Evolutionary conservation across 2,329 filamentous ascomycete genomes (phyloP), one percentile per base, ranked within the genome.

Genomic region (Xylaria sp.): DNA sequence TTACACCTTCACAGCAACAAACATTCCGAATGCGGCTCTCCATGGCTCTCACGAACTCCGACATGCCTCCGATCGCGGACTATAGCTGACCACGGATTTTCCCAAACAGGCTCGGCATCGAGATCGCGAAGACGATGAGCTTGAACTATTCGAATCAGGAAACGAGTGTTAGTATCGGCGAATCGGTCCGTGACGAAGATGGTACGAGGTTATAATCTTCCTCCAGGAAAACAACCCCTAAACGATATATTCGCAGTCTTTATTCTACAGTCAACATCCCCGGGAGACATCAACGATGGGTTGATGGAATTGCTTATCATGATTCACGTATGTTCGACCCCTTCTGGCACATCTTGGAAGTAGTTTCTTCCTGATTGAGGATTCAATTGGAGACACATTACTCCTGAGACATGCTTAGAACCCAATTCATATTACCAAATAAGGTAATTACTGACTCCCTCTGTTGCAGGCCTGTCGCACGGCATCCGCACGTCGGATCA

Each of bases 261-360:
- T 81, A 96, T 98, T 72, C 84, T 98, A 63, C 94, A 98, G 79
- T 97, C 94, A 23, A 97, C 95, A 48, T 90, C 91, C 40, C 94
- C 94, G 1, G 93, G 94, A 75, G 93, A 97, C 75, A 96, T 98
- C 81, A 99, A 99, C 79, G 94, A 98, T 76, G 93, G 93, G 51
- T 85, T 99, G 62, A 98, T 99, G 94, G 94, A 99, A 79, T 86
- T 98, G 37, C 86, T 98, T 68, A 97, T 98, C 79, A 97, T 97
- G 89, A 96, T 97, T 78, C 96, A 96, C 75, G 94, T 94, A 66
- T 97, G 94, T n/a, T n/a, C n/a, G n/a, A n/a, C n/a, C n/a, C n/a
- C n/a, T n/a, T n/a, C n/a, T n/a, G n/a, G n/a, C n/a, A n/a, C n/a
- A n/a, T n/a, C n/a, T n/a, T n/a, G n/a, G n/a, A n/a, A n/a, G n/a